phyloP scores from a whole-genome alignment of 345 rosid species.

The Populus pruinosa region DNA sequence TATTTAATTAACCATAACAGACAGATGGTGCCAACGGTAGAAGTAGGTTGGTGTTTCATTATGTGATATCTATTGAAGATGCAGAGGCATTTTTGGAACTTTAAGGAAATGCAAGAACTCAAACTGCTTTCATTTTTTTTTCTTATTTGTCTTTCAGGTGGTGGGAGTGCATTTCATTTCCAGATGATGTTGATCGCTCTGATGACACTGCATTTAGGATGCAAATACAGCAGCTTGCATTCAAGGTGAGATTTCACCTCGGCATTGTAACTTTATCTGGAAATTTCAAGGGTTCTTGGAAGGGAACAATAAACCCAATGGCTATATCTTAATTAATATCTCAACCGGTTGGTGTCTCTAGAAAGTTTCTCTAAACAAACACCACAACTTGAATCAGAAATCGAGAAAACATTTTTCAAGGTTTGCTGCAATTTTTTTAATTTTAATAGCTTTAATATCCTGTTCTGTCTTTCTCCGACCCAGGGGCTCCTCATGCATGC shows the following conservation, averaged over 20 bases:
- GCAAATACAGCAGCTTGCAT: slow-evolving; percentile 76
- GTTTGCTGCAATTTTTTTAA: too few species aligned
- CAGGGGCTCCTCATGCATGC: background rate
- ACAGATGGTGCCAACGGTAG: background rate
- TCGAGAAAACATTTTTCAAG: background rate
- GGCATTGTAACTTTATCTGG: background rate
- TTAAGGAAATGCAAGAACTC: slow-evolving; percentile 8
- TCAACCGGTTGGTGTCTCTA: background rate
- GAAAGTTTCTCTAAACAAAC: background rate
- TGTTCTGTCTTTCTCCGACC: too few species aligned
- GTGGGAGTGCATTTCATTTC: slow-evolving; percentile 91
- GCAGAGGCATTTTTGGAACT: background rate
- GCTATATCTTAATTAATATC: background rate
- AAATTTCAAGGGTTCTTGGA: background rate
- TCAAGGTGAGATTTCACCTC: slow-evolving; percentile 37
- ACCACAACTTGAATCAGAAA: background rate
- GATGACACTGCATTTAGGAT: slow-evolving; percentile 68
- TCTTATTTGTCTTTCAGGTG: slow-evolving; percentile 46
- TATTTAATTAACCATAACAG: background rate
- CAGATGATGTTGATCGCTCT: slow-evolving; percentile 70
- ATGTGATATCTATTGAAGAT: background rate
- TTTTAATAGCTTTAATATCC: background rate
- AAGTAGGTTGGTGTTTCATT: background rate
- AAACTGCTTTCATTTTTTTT: background rate
- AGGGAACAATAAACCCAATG: background rate